Evolutionary conservation across 352 stramenopile species (phyloP).

Genomic region (Phytophthora melonis): DNA sequence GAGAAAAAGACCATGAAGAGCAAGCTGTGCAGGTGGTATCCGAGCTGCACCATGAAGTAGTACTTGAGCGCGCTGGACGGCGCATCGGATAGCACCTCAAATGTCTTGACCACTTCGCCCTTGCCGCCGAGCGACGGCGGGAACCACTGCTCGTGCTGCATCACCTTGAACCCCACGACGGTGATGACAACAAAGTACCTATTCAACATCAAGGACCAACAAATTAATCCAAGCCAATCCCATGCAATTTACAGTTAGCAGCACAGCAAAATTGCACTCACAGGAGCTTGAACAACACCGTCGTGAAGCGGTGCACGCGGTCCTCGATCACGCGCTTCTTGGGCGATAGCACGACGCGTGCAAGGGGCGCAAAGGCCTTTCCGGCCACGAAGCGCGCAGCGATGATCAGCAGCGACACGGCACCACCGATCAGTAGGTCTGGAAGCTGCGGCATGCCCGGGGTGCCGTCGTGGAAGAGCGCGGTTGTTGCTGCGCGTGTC

Average conservation of each 20-base stretch:
- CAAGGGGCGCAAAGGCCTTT: constrained; percentile 54
- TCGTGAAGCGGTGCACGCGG: constrained; percentile 72
- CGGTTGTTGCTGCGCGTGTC: constrained; percentile 46
- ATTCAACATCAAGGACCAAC: constrained; percentile 11
- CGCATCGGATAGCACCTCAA: constrained; percentile 41
- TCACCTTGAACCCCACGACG: constrained; percentile 46
- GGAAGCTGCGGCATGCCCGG: constrained; percentile 56
- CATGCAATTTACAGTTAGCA: not conserved
- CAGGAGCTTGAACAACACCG: constrained; percentile 80
- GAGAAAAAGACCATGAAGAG: constrained; percentile 66
- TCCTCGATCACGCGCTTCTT: constrained; percentile 60
- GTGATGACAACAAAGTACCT: constrained; percentile 70
- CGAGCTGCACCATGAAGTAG: constrained; percentile 67
- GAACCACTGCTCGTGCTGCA: constrained; percentile 59
- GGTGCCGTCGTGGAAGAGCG: constrained; percentile 36
- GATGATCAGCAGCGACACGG: constrained; percentile 50
- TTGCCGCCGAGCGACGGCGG: constrained; percentile 46
- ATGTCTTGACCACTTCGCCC: constrained; percentile 44
- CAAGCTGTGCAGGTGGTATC: constrained; percentile 65
- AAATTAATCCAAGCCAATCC: not conserved
- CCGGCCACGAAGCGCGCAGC: constrained; percentile 48
- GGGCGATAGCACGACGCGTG: constrained; percentile 54
- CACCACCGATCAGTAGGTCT: constrained; percentile 51
- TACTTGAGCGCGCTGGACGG: constrained; percentile 48
- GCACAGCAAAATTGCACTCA: constrained; percentile 31